A percentile compares a stretch with the other conserved stretches of the same genome.
phyloP scores from a whole-genome alignment of 1,139 yeast genomes.

The Debaryomyces udenii region DNA sequence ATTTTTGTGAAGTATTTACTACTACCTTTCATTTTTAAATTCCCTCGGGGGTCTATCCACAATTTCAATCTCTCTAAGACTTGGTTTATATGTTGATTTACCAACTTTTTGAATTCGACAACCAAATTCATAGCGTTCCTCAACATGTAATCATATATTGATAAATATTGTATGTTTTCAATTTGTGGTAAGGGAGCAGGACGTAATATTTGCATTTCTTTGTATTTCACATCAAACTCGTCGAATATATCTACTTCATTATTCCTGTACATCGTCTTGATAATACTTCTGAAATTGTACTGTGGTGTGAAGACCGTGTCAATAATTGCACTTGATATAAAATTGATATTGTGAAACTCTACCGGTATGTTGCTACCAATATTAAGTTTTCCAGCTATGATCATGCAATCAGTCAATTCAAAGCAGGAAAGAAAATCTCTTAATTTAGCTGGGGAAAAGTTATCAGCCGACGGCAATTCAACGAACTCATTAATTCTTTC shows the following conservation, averaged over 20 bases:
- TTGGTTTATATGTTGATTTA: constrained; percentile 20
- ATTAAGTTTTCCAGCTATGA: constrained; percentile 4
- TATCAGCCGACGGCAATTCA: constrained; percentile 12
- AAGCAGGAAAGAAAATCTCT: constrained; percentile 5
- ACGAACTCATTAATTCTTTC: constrained; percentile 5
- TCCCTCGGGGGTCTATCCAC: constrained; percentile 14
- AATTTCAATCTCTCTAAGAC: constrained; percentile 27
- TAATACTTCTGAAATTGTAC: background rate
- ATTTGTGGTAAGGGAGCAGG: constrained; percentile 7
- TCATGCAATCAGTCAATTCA: background rate
- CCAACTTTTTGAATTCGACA: background rate
- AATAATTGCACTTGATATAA: constrained; percentile 6
- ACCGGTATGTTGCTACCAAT: constrained; percentile 1
- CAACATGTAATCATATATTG: constrained; percentile 33
- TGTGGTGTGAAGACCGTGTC: constrained; percentile 3
- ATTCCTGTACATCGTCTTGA: background rate
- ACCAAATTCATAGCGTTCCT: constrained; percentile 17
- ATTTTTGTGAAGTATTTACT: constrained; percentile 33
- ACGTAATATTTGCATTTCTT: background rate
- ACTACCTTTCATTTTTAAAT: constrained; percentile 26
- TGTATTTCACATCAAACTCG: constrained; percentile 6
- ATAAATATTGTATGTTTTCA: constrained; percentile 26
- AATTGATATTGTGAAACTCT: background rate
- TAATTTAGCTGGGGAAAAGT: constrained; percentile 6
- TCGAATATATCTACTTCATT: constrained; percentile 17